Conservation (phyloP, 192 early-diverging fungal genomes). For the Umbelopsis sp. region DNA sequence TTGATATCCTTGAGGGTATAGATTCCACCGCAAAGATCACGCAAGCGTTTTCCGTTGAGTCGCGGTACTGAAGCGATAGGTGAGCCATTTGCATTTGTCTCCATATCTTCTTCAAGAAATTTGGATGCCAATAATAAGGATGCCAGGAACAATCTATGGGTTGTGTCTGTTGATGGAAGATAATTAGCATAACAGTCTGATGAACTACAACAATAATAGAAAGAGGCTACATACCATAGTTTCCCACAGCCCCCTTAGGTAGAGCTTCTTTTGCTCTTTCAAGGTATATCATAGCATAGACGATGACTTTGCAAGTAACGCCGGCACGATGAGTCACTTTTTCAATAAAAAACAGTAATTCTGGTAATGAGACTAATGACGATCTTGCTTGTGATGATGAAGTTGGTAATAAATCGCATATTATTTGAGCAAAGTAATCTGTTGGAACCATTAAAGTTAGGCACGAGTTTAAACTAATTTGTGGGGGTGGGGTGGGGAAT, state of each 20-base stretch:
- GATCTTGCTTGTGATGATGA: conserved; percentile 1
- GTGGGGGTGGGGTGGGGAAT: not conserved
- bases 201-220: not conserved
- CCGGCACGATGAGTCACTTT: conserved; percentile 35
- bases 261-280: conserved; percentile 29
- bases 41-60: conserved; percentile 28
- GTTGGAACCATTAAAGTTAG: not conserved
- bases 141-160: conserved; percentile 34
- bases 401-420: conserved; percentile 14
- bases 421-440: conserved; percentile 21
- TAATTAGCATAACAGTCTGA: not conserved
- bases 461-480: not conserved
- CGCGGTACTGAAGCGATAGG: conserved; percentile 1
- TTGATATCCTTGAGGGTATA: conserved; percentile 32
- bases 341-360: conserved; percentile 36
- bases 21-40: conserved; percentile 28
- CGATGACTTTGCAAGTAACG: conserved; percentile 23
- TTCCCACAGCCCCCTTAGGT: conserved; percentile 31
- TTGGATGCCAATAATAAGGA: conserved; percentile 31
- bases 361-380: conserved; percentile 26
- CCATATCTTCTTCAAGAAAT: conserved; percentile 23
- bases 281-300: conserved; percentile 33
- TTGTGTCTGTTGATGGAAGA: conserved; percentile 17
- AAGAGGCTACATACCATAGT: conserved; percentile 27
- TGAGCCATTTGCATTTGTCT: not conserved